These are phyloP conservation scores for Monosporozyma yasuniensis DNA, from an alignment of 805 yeast genomes.

Conservation along the genomic window DNA sequence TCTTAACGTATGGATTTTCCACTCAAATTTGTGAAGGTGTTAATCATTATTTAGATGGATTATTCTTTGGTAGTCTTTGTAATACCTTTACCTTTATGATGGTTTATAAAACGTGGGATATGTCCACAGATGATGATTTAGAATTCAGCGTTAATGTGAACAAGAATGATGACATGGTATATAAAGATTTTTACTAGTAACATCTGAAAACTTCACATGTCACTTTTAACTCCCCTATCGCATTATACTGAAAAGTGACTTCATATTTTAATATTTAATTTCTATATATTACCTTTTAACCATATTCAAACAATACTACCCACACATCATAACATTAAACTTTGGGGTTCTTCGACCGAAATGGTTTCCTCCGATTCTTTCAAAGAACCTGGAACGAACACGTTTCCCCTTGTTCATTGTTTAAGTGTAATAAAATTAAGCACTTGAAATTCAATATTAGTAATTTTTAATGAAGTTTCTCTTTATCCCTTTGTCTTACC, in stretches of 20 bases:
- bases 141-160: conserved; percentile 71
- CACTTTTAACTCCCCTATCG: neutral
- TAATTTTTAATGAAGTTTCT: too few relatives aligned
- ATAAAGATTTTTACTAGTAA: conserved; percentile 5
- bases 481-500: too few relatives aligned
- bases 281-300: neutral
- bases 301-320: neutral
- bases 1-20: conserved; percentile 64
- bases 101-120: conserved; percentile 95
- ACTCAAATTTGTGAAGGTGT: conserved; percentile 55
- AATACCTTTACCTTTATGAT: conserved; percentile 82
- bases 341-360: neutral
- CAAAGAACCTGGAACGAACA: neutral
- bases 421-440: too few relatives aligned
- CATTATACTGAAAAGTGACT: too few relatives aligned
- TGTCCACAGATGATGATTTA: conserved; percentile 87
- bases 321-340: neutral
- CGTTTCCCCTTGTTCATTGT: neutral
- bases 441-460: too few relatives aligned
- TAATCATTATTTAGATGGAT: conserved; percentile 84
- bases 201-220: too few relatives aligned
- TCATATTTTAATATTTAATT: neutral
- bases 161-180: conserved; percentile 33
- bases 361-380: neutral
- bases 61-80: conserved; percentile 74